Evolutionary conservation across 129 eudicot species (phyloP).

Genomic region (Flaveria robusta): DNA sequence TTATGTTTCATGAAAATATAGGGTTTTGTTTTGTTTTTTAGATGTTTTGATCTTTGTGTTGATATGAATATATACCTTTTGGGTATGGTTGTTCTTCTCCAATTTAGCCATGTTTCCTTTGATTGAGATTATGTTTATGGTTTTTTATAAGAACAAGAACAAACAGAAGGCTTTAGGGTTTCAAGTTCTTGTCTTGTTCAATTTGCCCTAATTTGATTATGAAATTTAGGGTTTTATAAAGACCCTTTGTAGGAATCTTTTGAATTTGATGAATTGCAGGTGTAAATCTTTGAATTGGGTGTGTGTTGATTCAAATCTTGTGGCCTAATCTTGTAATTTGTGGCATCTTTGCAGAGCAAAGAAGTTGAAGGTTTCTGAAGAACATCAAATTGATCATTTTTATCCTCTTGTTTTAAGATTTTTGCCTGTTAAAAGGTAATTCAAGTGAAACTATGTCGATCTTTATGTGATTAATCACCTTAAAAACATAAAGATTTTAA

Average conservation of each 20-base stretch:
- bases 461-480: not conserved
- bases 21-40: not conserved
- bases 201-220: not conserved
- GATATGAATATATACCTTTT: not conserved
- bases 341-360: constrained; percentile 2
- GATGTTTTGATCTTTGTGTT: constrained; percentile 3
- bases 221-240: not conserved
- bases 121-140: not conserved
- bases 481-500: not conserved
- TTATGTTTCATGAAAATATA: not conserved
- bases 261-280: constrained; percentile 4
- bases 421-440: not conserved
- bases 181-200: not conserved
- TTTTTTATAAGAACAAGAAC: not conserved
- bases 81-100: not conserved
- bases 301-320: constrained; percentile 10
- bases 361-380: not conserved
- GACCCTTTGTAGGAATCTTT: not conserved
- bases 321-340: constrained; percentile 17
- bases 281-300: constrained; percentile 6
- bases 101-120: not conserved
- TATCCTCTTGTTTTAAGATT: constrained; percentile 2
- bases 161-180: not conserved
- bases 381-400: not conserved
- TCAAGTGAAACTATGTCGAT: not conserved